Evolutionary conservation across 148 eudicot species (phyloP).

Genomic region (Polygonum aviculare): DNA sequence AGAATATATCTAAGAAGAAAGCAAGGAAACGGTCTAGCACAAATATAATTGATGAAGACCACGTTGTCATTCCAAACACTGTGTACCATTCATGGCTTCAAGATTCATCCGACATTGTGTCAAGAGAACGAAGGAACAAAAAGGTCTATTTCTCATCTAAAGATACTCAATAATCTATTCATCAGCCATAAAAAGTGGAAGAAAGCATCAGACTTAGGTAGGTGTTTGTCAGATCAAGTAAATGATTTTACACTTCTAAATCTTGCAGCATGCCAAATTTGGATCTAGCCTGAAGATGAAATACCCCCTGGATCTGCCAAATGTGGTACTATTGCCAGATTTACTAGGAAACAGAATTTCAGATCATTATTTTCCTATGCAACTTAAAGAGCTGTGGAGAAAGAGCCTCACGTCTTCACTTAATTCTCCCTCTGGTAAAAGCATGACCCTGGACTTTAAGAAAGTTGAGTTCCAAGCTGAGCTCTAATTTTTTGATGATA

Average conservation of each 20-base stretch:
- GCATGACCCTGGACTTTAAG: not conserved
- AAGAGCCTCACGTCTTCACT: conserved; percentile 44
- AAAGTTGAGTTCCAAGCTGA: not conserved
- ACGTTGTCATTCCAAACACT: conserved; percentile 67
- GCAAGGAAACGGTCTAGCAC: conserved; percentile 34
- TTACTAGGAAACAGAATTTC: conserved; percentile 27
- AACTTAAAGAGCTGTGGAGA: conserved; percentile 61
- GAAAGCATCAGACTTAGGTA: not conserved
- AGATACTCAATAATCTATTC: not conserved
- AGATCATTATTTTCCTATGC: conserved; percentile 52
- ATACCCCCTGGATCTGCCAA: conserved; percentile 64
- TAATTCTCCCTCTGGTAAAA: conserved; percentile 69
- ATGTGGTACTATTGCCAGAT: conserved; percentile 45
- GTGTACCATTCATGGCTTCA: conserved; percentile 91
- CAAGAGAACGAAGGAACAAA: conserved; percentile 43
- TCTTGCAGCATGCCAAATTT: conserved; percentile 24
- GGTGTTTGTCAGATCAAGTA: not conserved
- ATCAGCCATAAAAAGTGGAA: not conserved
- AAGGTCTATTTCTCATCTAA: conserved; percentile 34
- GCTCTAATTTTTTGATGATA: not conserved
- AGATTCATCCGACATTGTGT: conserved; percentile 45
- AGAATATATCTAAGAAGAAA: conserved; percentile 29
- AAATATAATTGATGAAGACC: conserved; percentile 57
- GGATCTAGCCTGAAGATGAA: conserved; percentile 42
- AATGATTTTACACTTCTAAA: not conserved